Evolutionary conservation across 192 early-diverging fungal genomes (phyloP).

Genomic region (Coemansia sp.): DNA sequence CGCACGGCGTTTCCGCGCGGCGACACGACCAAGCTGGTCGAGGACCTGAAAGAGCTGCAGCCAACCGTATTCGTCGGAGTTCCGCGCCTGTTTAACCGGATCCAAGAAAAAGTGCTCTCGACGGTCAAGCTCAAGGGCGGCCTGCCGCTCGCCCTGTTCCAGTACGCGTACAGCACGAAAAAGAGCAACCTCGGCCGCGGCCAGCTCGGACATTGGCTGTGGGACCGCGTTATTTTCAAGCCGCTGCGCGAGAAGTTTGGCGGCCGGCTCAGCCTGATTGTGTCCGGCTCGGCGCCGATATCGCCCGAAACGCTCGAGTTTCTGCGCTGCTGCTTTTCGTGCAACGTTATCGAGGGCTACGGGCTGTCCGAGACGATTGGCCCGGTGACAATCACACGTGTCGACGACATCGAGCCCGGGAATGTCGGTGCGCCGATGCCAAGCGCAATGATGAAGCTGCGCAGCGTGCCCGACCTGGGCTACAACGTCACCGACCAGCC

Average conservation of each 20-base stretch:
- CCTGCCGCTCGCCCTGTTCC: constrained; percentile 56
- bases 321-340: constrained; percentile 71
- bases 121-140: constrained; percentile 69
- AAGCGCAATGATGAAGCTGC: constrained; percentile 73
- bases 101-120: constrained; percentile 76
- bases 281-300: constrained; percentile 90
- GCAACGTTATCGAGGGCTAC: constrained; percentile 77
- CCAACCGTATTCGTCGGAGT: constrained; percentile 84
- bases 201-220: constrained; percentile 50
- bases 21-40: constrained; percentile 66
- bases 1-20: constrained; percentile 78
- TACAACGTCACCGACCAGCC: constrained; percentile 59
- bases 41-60: constrained; percentile 76
- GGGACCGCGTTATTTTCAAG: constrained; percentile 82
- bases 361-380: constrained; percentile 80
- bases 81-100: constrained; percentile 84
- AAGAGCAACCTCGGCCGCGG: constrained; percentile 55
- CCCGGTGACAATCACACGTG: constrained; percentile 61
- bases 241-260: constrained; percentile 82
- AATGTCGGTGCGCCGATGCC: constrained; percentile 75
- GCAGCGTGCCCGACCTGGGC: constrained; percentile 72
- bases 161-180: constrained; percentile 58
- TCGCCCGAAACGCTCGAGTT: constrained; percentile 85
- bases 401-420: constrained; percentile 56
- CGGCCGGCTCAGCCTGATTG: constrained; percentile 75